These are phyloP conservation scores for Cordyceps javanica DNA, from an alignment of 2,329 filamentous ascomycete species.

Conservation along the genomic window DNA sequence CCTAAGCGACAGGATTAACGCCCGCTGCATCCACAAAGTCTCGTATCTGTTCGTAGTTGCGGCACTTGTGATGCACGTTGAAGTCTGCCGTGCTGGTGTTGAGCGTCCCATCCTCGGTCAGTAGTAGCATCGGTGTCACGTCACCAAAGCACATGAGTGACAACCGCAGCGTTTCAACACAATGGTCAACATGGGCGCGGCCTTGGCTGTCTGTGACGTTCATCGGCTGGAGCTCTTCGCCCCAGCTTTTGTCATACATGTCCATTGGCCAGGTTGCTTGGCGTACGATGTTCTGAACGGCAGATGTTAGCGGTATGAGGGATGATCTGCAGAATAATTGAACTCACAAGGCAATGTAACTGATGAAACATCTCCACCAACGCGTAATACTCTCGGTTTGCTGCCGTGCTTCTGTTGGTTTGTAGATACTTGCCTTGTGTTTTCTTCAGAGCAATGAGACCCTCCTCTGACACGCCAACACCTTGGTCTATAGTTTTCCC, in stretches of 20 bases:
- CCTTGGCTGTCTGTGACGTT: not conserved
- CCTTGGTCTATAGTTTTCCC: not conserved
- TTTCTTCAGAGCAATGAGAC: constrained; percentile 2
- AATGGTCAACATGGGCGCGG: constrained; percentile 14
- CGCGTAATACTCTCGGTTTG: constrained; percentile 10
- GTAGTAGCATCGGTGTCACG: constrained; percentile 13
- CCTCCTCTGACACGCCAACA: not conserved
- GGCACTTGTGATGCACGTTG: constrained; percentile 10
- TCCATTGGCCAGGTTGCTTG: constrained; percentile 13
- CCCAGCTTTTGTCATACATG: constrained; percentile 5
- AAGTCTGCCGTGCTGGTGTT: constrained; percentile 1
- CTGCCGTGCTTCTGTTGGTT: not conserved
- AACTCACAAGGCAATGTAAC: constrained; percentile 15
- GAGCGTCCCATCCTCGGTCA: not conserved
- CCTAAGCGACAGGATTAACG: not conserved
- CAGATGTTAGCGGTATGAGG: not conserved
- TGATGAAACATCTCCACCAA: constrained; percentile 16
- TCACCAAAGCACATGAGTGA: constrained; percentile 15
- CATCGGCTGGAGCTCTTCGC: not conserved
- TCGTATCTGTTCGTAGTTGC: constrained; percentile 5
- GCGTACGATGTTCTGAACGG: constrained; percentile 12
- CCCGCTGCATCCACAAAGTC: not conserved
- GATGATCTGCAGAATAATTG: not conserved
- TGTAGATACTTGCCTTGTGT: not conserved
- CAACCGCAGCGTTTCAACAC: constrained; percentile 16